Conservation (phyloP, 2,329 filamentous ascomycete species). For the Fusarium staphyleae region DNA sequence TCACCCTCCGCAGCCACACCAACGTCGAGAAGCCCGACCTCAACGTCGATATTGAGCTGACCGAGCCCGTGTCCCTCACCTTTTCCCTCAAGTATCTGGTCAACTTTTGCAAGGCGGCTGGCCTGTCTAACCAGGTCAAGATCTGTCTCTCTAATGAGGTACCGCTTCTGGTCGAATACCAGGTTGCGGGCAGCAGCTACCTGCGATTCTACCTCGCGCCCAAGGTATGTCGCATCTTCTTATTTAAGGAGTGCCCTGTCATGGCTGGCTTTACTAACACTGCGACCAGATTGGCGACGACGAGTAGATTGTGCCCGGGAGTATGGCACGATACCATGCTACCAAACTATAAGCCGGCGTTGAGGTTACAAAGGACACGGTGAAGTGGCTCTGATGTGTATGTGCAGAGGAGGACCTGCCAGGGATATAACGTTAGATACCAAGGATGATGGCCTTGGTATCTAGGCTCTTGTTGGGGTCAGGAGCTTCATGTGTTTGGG, state of each 20-base stretch:
- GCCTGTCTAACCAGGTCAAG: conserved; percentile 81
- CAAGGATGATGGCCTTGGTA: conserved; percentile 20
- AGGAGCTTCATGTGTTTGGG: conserved; percentile 1
- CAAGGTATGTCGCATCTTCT: conserved; percentile 70
- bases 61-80: conserved; percentile 90
- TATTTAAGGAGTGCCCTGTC: neutral
- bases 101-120: conserved; percentile 99
- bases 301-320: conserved; percentile 41
- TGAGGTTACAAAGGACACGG: conserved; percentile 22
- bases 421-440: conserved; percentile 31
- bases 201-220: conserved; percentile 97
- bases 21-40: conserved; percentile 88
- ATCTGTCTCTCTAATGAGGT: conserved; percentile 96
- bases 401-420: conserved; percentile 16
- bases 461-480: conserved; percentile 4
- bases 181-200: conserved; percentile 80
- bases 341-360: conserved; percentile 28
- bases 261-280: conserved; percentile 15
- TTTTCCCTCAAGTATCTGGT: conserved; percentile 99
- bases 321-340: conserved; percentile 23
- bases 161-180: conserved; percentile 93
- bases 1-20: conserved; percentile 87
- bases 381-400: conserved; percentile 21
- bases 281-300: conserved; percentile 50
- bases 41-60: conserved; percentile 88